These are phyloP conservation scores for Boletus mariae DNA, from an alignment of 1,284 basidiomycete species.

Conservation along the genomic window DNA sequence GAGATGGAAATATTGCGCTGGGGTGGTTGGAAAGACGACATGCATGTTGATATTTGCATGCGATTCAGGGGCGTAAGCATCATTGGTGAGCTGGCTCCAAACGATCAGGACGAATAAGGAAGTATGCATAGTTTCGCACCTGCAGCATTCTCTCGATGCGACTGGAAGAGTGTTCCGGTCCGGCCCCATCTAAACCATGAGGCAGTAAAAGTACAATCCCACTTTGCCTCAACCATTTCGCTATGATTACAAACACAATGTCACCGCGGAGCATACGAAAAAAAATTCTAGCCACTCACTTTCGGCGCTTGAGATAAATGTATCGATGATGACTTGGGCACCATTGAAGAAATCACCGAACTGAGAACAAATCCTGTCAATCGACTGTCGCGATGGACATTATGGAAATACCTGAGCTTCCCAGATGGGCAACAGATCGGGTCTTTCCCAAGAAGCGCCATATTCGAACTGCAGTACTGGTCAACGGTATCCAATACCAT, in stretches of 20 bases:
- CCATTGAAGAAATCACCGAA: conserved; percentile 93
- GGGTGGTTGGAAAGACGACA: conserved; percentile 81
- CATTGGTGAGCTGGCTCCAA: conserved; percentile 60
- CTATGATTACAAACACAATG: conserved; percentile 37
- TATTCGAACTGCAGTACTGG: conserved; percentile 67
- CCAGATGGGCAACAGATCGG: conserved; percentile 80
- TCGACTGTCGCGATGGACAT: background rate
- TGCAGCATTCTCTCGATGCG: conserved; percentile 85
- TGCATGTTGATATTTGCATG: conserved; percentile 70
- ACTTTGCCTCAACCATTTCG: conserved; percentile 92
- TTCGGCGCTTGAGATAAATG: conserved; percentile 79
- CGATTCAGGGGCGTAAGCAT: conserved; percentile 46
- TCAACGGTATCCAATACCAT: conserved; percentile 9
- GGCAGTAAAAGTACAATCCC: conserved; percentile 84
- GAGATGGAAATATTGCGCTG: conserved; percentile 88
- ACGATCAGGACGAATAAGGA: background rate
- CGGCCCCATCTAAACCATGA: conserved; percentile 85
- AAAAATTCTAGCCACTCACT: conserved; percentile 45
- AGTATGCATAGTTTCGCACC: conserved; percentile 35
- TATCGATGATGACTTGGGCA: conserved; percentile 85
- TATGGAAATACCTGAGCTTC: conserved; percentile 68
- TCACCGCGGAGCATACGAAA: background rate
- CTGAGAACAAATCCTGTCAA: conserved; percentile 30
- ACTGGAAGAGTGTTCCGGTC: conserved; percentile 86
- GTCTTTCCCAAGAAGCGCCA: conserved; percentile 83